Evolutionary conservation across 176 grass and related monocot genomes (phyloP).

Genomic region (Aegilops longissima): DNA sequence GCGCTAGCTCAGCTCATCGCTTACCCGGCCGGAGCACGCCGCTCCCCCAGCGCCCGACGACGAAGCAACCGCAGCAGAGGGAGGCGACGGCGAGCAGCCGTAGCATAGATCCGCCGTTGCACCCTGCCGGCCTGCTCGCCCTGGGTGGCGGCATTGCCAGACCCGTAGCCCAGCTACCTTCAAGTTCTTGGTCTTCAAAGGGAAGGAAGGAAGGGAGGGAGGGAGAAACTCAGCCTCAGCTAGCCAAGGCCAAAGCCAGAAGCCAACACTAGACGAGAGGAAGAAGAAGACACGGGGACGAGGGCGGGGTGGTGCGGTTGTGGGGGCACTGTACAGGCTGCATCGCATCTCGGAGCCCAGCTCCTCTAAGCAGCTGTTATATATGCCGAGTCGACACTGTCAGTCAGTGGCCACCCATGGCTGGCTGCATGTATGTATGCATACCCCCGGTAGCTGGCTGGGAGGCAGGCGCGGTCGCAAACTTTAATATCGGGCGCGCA

Average conservation of each 20-base stretch:
- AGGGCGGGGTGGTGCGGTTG: background rate
- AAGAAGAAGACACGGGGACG: background rate
- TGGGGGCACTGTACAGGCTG: constrained; percentile 27
- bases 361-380: constrained; percentile 4
- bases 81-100: background rate
- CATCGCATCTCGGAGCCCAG: constrained; percentile 8
- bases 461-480: too few species aligned
- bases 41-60: background rate
- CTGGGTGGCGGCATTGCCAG: constrained; percentile 1
- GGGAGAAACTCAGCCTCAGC: background rate
- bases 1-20: background rate
- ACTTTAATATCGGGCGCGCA: constrained; percentile 21
- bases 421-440: too few species aligned
- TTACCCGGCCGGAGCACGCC: constrained; percentile 27
- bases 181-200: background rate
- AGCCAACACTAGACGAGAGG: background rate
- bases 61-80: constrained; percentile 16
- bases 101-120: background rate
- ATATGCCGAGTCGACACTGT: background rate
- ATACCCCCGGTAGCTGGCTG: too few species aligned
- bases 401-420: background rate
- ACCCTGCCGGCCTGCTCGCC: background rate
- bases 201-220: background rate
- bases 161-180: too few species aligned
- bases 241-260: background rate